Evolutionary conservation across 352 stramenopile genomes (phyloP).

Genomic region (Phytophthora hibernalis): DNA sequence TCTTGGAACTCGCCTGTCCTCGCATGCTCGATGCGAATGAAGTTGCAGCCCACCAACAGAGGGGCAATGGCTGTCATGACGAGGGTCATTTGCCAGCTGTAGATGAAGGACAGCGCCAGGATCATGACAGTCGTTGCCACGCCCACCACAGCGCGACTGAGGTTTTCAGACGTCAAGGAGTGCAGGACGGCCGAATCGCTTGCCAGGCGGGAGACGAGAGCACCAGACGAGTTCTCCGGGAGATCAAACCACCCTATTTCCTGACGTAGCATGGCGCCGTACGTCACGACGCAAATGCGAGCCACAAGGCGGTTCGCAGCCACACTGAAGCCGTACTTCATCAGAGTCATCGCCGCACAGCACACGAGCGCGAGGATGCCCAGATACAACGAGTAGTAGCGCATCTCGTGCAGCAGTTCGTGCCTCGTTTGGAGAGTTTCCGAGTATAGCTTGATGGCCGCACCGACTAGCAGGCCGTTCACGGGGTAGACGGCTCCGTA

Average conservation of each 20-base stretch:
- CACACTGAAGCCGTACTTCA: too few species aligned
- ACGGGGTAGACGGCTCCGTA: conserved; percentile 56
- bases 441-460: conserved; percentile 63
- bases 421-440: conserved; percentile 19
- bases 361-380: too few species aligned
- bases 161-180: conserved; percentile 49
- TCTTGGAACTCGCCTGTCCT: too few species aligned
- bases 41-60: conserved; percentile 40
- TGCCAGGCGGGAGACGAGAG: conserved; percentile 32
- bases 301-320: too few species aligned
- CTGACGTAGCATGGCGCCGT: too few species aligned
- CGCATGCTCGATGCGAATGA: too few species aligned
- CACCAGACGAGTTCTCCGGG: background rate
- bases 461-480: conserved; percentile 57
- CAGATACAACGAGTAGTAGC: too few species aligned
- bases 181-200: too few species aligned
- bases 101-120: conserved; percentile 48
- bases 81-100: conserved; percentile 73
- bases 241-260: too few species aligned
- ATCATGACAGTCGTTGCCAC: conserved; percentile 59
- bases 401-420: too few species aligned
- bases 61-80: conserved; percentile 38
- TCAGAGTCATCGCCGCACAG: too few species aligned
- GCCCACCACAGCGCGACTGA: conserved; percentile 65
- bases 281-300: too few species aligned